phyloP scores from a whole-genome alignment of 2,329 filamentous ascomycete species.

The Botrytis tulipae region DNA sequence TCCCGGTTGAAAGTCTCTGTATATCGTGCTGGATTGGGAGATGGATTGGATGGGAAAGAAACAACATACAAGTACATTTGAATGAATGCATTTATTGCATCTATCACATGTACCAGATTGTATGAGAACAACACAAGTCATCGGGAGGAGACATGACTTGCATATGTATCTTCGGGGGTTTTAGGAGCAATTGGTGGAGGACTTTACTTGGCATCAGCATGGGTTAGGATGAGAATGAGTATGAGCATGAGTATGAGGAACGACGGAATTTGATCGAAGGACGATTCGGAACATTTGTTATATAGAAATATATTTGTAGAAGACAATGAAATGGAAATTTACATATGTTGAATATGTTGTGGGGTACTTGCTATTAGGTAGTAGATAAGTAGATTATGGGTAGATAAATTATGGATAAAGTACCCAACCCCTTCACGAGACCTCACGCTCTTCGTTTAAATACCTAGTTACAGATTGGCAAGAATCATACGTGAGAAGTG shows the following conservation, averaged over 20 bases:
- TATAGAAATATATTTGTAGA: background rate
- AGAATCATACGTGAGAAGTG: background rate
- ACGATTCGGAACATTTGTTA: background rate
- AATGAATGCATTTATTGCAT: background rate
- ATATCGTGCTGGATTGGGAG: background rate
- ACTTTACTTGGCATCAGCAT: conserved; percentile 1
- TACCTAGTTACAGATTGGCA: background rate
- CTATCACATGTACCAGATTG: background rate
- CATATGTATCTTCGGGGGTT: conserved; percentile 15
- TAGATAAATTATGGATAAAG: background rate
- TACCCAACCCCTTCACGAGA: background rate
- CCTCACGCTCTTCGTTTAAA: background rate
- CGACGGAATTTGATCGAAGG: background rate
- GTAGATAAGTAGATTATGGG: background rate
- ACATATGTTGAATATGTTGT: background rate
- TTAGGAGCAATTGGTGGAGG: conserved; percentile 8
- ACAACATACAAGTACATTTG: conserved; percentile 3
- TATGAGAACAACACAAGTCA: conserved; percentile 7
- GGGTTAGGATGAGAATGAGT: background rate
- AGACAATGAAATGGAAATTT: background rate
- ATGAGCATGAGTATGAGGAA: background rate
- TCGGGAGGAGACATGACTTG: background rate
- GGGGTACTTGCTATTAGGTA: no score
- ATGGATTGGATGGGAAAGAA: background rate
- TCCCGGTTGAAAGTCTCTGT: background rate